A percentile compares a stretch with the other conserved stretches of the same genome.
These are phyloP conservation scores for Ophiocordyceps unilateralis DNA, from an alignment of 2,329 filamentous ascomycete genomes.

Conservation along the genomic window DNA sequence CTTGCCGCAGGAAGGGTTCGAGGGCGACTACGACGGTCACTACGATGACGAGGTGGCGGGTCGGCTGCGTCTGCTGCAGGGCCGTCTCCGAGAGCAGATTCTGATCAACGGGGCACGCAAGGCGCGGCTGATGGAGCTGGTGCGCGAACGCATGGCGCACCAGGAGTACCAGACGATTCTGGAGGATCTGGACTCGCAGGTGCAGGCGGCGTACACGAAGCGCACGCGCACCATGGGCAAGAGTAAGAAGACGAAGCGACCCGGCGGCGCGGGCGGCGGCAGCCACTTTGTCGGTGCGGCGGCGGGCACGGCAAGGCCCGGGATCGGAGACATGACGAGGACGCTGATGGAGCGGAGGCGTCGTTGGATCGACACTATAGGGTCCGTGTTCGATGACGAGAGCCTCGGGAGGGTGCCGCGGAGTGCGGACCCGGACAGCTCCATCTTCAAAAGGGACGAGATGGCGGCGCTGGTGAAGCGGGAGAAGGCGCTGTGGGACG, in stretches of 20 bases:
- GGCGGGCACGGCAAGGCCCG: slow-evolving; percentile 49
- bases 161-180: slow-evolving; percentile 96
- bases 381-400: slow-evolving; percentile 76
- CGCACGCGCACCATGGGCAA: slow-evolving; percentile 88
- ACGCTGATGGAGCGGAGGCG: slow-evolving; percentile 81
- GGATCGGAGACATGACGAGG: slow-evolving; percentile 80
- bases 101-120: slow-evolving; percentile 85
- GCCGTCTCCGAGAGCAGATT: slow-evolving; percentile 64
- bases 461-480: slow-evolving; percentile 60
- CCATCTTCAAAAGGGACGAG: slow-evolving; percentile 54
- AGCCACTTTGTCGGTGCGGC: slow-evolving; percentile 43
- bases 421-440: slow-evolving; percentile 41
- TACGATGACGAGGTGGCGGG: slow-evolving; percentile 90
- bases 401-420: slow-evolving; percentile 57
- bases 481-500: slow-evolving; percentile 69
- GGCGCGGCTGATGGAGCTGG: slow-evolving; percentile 66
- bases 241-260: slow-evolving; percentile 75
- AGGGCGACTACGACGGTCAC: slow-evolving; percentile 71
- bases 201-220: slow-evolving; percentile 90
- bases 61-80: slow-evolving; percentile 70
- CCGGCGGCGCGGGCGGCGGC: slow-evolving; percentile 57
- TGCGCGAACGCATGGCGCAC: slow-evolving; percentile 83
- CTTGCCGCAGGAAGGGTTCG: slow-evolving; percentile 45
- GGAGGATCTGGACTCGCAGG: slow-evolving; percentile 87
- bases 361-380: slow-evolving; percentile 83